A percentile compares a stretch with the other conserved stretches of the same genome.
These are phyloP conservation scores for barrel medic (Medicago truncatula) DNA, from an alignment of 306 rosid species.

Conservation along the genomic window DNA sequence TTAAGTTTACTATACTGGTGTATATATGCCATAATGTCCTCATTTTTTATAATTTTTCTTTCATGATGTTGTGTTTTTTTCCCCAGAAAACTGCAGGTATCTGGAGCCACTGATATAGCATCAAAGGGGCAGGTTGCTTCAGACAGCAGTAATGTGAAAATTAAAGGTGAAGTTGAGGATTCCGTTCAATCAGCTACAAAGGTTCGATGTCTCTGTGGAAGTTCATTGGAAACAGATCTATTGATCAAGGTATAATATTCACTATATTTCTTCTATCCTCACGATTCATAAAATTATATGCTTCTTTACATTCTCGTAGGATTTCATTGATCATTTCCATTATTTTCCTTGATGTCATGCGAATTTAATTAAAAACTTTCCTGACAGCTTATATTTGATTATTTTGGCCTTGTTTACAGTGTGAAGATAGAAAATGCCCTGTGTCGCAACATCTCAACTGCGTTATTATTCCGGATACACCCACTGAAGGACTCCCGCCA, in stretches of 20 bases:
- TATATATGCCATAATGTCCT: constrained; percentile 10
- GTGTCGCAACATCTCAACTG: constrained; percentile 92
- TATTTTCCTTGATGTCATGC: not conserved
- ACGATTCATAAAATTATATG: constrained; percentile 16
- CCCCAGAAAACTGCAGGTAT: constrained; percentile 78
- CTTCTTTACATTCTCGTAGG: constrained; percentile 2
- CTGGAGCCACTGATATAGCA: constrained; percentile 84
- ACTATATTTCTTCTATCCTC: constrained; percentile 17
- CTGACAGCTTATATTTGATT: constrained; percentile 16
- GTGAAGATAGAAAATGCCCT: constrained; percentile 81
- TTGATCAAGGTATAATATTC: constrained; percentile 71
- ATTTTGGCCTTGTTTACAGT: constrained; percentile 58
- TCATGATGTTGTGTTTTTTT: constrained; percentile 14
- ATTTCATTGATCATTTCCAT: constrained; percentile 18
- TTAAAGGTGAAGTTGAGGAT: constrained; percentile 77
- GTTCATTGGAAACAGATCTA: constrained; percentile 69
- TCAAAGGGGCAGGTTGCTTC: constrained; percentile 83
- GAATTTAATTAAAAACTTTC: constrained; percentile 8
- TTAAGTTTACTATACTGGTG: constrained; percentile 15
- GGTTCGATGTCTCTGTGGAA: constrained; percentile 93
- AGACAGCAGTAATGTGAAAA: constrained; percentile 74
- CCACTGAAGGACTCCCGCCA: constrained; percentile 65
- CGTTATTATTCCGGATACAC: constrained; percentile 84
- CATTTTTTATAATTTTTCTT: constrained; percentile 24
- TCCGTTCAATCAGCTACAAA: constrained; percentile 63